Percentiles rank a stretch among this genome's conserved stretches.
Conservation (phyloP, 306 rosid genomes). For the Sophora flavescens region DNA sequence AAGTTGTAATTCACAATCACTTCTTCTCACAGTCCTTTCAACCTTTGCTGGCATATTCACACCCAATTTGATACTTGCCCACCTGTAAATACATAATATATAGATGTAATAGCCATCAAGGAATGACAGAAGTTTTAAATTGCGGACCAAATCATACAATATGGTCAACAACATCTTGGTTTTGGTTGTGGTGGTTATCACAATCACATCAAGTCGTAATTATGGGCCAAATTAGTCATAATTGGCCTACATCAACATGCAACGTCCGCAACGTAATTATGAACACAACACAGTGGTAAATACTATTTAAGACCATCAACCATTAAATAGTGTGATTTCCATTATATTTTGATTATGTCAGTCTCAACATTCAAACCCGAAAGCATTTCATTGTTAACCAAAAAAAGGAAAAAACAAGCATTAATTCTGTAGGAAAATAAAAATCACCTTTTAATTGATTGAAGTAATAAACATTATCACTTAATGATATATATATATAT, state of each 20-base stretch:
- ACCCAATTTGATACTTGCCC: conserved; percentile 81
- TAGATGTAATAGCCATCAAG: conserved; percentile 54
- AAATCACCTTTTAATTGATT: not conserved
- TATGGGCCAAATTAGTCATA: too few species aligned
- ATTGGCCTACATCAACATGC: not conserved
- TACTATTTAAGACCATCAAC: too few species aligned
- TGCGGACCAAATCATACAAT: not conserved
- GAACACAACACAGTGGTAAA: too few species aligned
- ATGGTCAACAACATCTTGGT: not conserved
- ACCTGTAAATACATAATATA: conserved; percentile 52
- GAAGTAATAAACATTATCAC: not conserved
- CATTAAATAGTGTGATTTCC: not conserved
- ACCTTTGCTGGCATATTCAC: conserved; percentile 88
- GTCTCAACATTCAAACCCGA: not conserved
- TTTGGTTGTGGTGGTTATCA: not conserved
- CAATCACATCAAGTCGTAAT: not conserved
- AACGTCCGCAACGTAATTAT: too few species aligned
- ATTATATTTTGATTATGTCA: not conserved
- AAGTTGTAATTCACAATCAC: conserved; percentile 65
- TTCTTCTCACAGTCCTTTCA: conserved; percentile 75
- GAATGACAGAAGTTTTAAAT: conserved; percentile 48
- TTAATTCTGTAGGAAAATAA: not conserved
- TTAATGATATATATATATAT: not conserved
- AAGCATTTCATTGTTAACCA: not conserved
- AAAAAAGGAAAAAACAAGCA: not conserved